Evolutionary conservation across 306 rosid species (phyloP).

Genomic region (Prunus davidiana): DNA sequence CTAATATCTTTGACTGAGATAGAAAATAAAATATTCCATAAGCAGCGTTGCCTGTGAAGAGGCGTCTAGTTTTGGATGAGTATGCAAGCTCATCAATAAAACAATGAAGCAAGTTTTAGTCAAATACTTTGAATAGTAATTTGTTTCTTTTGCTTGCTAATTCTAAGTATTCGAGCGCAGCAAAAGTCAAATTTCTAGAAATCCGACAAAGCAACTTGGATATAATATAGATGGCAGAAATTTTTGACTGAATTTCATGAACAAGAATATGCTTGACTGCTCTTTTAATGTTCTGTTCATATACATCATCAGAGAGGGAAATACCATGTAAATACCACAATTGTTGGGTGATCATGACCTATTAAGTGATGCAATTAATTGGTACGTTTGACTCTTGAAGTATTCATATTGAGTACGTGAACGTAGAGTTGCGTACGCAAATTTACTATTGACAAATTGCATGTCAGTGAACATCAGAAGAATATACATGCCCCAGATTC

Average conservation of each 20-base stretch:
- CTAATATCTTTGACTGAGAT: no score
- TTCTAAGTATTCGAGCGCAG: not conserved
- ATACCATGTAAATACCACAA: not conserved
- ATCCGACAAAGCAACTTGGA: not conserved
- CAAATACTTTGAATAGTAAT: not conserved
- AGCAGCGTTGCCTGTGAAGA: no score
- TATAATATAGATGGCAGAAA: not conserved
- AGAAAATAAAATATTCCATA: no score
- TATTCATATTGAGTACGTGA: no score
- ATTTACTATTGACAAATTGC: no score
- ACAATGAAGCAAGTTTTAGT: no score
- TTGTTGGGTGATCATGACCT: no score
- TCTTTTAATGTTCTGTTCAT: not conserved
- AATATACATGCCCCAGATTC: no score
- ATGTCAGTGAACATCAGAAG: no score
- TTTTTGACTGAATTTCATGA: not conserved
- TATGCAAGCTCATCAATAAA: not conserved
- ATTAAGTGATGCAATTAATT: no score
- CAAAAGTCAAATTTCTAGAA: not conserved
- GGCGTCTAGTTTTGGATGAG: not conserved
- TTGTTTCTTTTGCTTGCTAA: not conserved
- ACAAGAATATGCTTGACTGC: not conserved
- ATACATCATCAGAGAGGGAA: not conserved
- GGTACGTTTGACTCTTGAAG: no score
- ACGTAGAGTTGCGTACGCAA: no score